Evolutionary conservation across 257 asterid species (phyloP).

Genomic region (Penstemon davidsonii): DNA sequence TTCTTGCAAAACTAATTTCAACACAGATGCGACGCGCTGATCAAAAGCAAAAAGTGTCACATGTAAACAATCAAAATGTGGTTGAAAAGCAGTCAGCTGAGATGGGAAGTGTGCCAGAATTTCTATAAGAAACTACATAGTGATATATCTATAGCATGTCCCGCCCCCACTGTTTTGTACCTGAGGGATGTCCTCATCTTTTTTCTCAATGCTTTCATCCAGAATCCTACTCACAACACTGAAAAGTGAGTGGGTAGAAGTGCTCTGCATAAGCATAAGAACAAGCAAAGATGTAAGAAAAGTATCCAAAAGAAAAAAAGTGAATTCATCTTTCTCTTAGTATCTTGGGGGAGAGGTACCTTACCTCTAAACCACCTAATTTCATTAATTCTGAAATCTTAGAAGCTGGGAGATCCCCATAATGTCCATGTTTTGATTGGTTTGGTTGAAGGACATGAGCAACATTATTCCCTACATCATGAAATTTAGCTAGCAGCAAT

Average conservation of each 20-base stretch:
- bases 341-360: background rate
- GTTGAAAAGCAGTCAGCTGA: constrained; percentile 22
- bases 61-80: constrained; percentile 28
- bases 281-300: constrained; percentile 6
- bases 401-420: constrained; percentile 51
- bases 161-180: constrained; percentile 42
- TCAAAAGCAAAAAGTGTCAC: constrained; percentile 30
- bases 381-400: constrained; percentile 79
- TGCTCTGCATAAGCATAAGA: constrained; percentile 58
- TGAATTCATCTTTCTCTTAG: background rate
- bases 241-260: constrained; percentile 75
- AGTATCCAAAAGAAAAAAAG: constrained; percentile 12
- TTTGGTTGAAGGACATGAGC: constrained; percentile 48
- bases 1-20: constrained; percentile 82
- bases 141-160: constrained; percentile 25
- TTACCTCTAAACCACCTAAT: constrained; percentile 76
- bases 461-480: constrained; percentile 43
- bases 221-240: constrained; percentile 56
- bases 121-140: constrained; percentile 2
- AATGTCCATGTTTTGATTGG: constrained; percentile 51
- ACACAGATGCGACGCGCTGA: constrained; percentile 76
- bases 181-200: constrained; percentile 76
- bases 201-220: constrained; percentile 77
- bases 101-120: constrained; percentile 1
- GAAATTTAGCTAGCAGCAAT: constrained; percentile 26